phyloP scores from a whole-genome alignment of 495 filamentous ascomycete genomes.

The Aspergillus kassunensis region DNA sequence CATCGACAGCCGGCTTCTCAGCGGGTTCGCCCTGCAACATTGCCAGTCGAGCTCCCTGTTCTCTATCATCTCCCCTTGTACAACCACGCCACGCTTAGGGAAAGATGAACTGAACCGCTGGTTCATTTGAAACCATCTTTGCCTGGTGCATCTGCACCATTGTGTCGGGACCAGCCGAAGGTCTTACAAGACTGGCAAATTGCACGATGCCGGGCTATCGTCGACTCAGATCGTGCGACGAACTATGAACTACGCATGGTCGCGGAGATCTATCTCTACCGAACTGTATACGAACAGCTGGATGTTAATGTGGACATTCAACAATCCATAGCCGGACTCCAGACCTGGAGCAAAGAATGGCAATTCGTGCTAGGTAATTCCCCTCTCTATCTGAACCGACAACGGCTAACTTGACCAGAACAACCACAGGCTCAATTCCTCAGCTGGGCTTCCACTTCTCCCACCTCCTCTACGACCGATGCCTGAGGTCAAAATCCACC shows the following conservation, averaged over 20 bases:
- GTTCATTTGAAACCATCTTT: slow-evolving; percentile 47
- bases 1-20: slow-evolving; percentile 46
- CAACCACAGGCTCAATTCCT: slow-evolving; percentile 47
- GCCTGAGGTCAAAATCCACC: slow-evolving; percentile 33
- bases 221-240: slow-evolving; percentile 35
- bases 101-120: slow-evolving; percentile 23
- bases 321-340: slow-evolving; percentile 29
- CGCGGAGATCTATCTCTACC: slow-evolving; percentile 42
- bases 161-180: slow-evolving; percentile 42
- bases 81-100: slow-evolving; percentile 10
- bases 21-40: slow-evolving; percentile 44
- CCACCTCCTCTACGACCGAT: slow-evolving; percentile 41
- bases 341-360: slow-evolving; percentile 40
- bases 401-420: slow-evolving; percentile 17
- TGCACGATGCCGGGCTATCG: slow-evolving; percentile 29
- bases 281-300: slow-evolving; percentile 37
- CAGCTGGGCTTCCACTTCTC: slow-evolving; percentile 46
- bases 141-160: slow-evolving; percentile 44
- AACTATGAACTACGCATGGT: slow-evolving; percentile 48
- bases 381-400: background rate
- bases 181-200: slow-evolving; percentile 38
- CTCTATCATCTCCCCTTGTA: slow-evolving; percentile 15
- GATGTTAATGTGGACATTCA: slow-evolving; percentile 27
- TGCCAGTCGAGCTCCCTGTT: slow-evolving; percentile 37
- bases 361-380: slow-evolving; percentile 35